A percentile compares a stretch with the other conserved stretches of the same genome.
Evolutionary conservation across 2,329 filamentous ascomycete genomes (phyloP).

Genomic region (Venturia nashicola): DNA sequence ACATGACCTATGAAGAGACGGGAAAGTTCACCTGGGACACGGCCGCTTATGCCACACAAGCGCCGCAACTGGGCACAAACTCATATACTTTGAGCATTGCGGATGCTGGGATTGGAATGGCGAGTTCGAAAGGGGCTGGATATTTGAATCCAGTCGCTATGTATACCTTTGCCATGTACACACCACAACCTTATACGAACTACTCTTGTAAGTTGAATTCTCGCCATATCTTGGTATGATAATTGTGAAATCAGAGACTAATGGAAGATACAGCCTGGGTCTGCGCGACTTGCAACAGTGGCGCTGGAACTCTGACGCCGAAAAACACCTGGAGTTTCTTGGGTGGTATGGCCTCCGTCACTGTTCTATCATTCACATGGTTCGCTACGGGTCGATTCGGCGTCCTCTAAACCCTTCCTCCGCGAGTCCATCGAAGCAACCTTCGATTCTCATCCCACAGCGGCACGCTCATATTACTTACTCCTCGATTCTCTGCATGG

Average conservation of each 20-base stretch:
- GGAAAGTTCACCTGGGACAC: constrained; percentile 49
- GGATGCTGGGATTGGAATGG: constrained; percentile 40
- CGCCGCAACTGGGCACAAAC: constrained; percentile 38
- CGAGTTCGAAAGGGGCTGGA: constrained; percentile 38
- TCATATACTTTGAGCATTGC: constrained; percentile 53
- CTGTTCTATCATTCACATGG: constrained; percentile 44
- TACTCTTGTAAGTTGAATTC: constrained; percentile 30
- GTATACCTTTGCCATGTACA: constrained; percentile 52
- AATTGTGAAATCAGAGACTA: constrained; percentile 8
- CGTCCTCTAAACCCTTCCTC: background rate
- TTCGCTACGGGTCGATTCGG: constrained; percentile 22
- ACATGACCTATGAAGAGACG: constrained; percentile 42
- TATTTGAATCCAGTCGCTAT: constrained; percentile 40
- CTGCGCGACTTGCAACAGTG: constrained; percentile 44
- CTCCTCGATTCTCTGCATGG: background rate
- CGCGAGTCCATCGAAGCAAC: background rate
- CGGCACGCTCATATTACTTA: background rate
- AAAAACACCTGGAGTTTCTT: constrained; percentile 43
- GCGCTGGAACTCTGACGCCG: constrained; percentile 39
- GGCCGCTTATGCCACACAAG: constrained; percentile 32
- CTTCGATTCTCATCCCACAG: background rate
- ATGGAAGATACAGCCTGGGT: constrained; percentile 29
- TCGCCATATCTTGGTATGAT: background rate
- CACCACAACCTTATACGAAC: constrained; percentile 37
- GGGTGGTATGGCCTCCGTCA: constrained; percentile 42